Conservation (phyloP, 306 rosid genomes). For the Cicer yamashitae region DNA sequence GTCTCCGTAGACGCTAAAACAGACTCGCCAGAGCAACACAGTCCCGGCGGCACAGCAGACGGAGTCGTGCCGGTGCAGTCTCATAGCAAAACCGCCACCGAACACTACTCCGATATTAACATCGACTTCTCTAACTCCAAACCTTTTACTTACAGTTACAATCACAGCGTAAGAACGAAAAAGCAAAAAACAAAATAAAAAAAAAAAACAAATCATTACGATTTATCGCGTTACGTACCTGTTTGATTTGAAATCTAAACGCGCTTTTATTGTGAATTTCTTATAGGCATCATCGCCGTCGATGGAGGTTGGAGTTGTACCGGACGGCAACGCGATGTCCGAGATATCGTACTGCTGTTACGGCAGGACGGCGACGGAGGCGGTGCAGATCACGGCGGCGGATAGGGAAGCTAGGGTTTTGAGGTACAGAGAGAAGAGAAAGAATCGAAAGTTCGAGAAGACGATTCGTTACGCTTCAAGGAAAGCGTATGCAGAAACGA, state of each 20-base stretch:
- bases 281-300: constrained; percentile 84
- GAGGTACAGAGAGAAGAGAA: constrained; percentile 98
- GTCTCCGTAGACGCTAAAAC: constrained; percentile 4
- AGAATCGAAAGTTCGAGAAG: constrained; percentile 96
- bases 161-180: constrained; percentile 15
- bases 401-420: constrained; percentile 93
- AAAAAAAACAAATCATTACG: neutral
- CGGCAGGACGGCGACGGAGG: constrained; percentile 20
- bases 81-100: constrained; percentile 9
- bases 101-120: constrained; percentile 43
- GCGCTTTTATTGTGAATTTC: neutral
- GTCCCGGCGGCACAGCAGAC: constrained; percentile 47
- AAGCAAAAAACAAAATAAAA: neutral
- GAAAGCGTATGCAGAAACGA: constrained; percentile 92
- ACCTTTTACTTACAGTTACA: constrained; percentile 59
- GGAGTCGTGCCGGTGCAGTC: constrained; percentile 85
- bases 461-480: constrained; percentile 94
- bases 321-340: constrained; percentile 67
- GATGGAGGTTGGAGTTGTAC: constrained; percentile 83
- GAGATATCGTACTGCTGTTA: constrained; percentile 61
- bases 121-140: constrained; percentile 42
- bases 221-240: neutral
- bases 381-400: constrained; percentile 52
- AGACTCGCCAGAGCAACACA: constrained; percentile 8
- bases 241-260: neutral